A percentile compares a stretch with the other conserved stretches of the same genome.
Evolutionary conservation across 2,329 filamentous ascomycete species (phyloP).

Genomic region (Seiridium cupressi): DNA sequence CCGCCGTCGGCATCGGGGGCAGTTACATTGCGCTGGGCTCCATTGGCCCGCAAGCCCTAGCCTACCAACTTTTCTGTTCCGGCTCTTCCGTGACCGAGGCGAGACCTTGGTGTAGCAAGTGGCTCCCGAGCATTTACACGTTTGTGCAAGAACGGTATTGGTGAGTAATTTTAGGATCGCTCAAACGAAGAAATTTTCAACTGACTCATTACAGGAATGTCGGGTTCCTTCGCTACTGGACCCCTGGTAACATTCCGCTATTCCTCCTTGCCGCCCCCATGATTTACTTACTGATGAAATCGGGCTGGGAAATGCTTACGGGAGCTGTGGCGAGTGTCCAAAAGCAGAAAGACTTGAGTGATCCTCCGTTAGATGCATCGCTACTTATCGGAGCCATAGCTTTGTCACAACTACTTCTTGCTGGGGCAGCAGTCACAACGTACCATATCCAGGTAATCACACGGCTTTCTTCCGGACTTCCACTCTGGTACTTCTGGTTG

Average conservation of each 20-base stretch:
- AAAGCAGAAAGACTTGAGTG: background rate
- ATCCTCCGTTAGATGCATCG: constrained; percentile 9
- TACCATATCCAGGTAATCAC: constrained; percentile 96
- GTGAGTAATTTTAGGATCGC: constrained; percentile 48
- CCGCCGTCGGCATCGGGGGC: constrained; percentile 64
- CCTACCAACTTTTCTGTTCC: constrained; percentile 70
- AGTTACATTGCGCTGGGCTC: constrained; percentile 65
- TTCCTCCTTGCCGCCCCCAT: constrained; percentile 83
- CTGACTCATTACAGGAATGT: constrained; percentile 63
- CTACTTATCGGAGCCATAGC: constrained; percentile 58
- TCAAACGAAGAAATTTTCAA: constrained; percentile 9
- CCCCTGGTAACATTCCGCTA: constrained; percentile 76
- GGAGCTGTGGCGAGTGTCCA: background rate
- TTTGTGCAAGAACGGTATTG: constrained; percentile 92
- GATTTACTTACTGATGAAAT: constrained; percentile 64
- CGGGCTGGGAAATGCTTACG: constrained; percentile 44
- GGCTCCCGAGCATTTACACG: constrained; percentile 83
- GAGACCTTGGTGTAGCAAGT: constrained; percentile 72
- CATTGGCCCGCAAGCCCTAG: constrained; percentile 69
- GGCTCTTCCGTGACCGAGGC: constrained; percentile 27
- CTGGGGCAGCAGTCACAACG: constrained; percentile 67
- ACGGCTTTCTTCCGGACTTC: constrained; percentile 82
- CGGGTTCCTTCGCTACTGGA: constrained; percentile 91
- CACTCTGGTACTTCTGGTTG: constrained; percentile 84
- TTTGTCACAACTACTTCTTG: constrained; percentile 69